A percentile compares a stretch with the other conserved stretches of the same genome.
Evolutionary conservation across 129 eudicot genomes (phyloP).

Genomic region (Arctium lappa): DNA sequence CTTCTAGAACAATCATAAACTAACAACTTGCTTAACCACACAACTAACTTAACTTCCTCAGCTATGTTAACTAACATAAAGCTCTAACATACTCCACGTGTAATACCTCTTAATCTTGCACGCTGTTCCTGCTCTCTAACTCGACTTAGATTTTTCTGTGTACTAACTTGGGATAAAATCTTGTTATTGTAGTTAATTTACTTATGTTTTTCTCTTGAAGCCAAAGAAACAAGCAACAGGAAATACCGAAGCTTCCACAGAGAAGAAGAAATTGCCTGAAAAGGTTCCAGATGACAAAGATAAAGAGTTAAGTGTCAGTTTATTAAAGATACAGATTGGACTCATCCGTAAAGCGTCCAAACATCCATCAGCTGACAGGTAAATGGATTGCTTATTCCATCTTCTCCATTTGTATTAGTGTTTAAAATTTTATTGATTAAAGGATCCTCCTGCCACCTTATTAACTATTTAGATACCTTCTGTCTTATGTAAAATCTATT

Average conservation of each 20-base stretch:
- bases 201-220: slow-evolving; percentile 3
- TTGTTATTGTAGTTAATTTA: not conserved
- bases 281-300: slow-evolving; percentile 73
- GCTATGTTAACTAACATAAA: not conserved
- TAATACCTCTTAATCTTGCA: not conserved
- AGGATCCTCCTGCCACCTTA: not conserved
- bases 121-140: not conserved
- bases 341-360: slow-evolving; percentile 89
- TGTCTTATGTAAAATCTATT: not conserved
- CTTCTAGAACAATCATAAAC: not conserved
- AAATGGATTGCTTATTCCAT: not conserved
- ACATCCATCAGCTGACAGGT: slow-evolving; percentile 99
- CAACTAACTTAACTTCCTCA: not conserved
- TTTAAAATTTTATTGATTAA: not conserved
- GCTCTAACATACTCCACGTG: not conserved
- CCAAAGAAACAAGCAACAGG: slow-evolving; percentile 53
- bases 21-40: not conserved
- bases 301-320: slow-evolving; percentile 67
- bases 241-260: slow-evolving; percentile 39
- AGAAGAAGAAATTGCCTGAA: slow-evolving; percentile 68
- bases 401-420: not conserved
- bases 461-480: not conserved
- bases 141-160: not conserved
- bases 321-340: slow-evolving; percentile 88
- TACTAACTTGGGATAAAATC: not conserved